These are phyloP conservation scores for Dorcoceras hygrometricum DNA, from an alignment of 257 asterid species.

Conservation along the genomic window DNA sequence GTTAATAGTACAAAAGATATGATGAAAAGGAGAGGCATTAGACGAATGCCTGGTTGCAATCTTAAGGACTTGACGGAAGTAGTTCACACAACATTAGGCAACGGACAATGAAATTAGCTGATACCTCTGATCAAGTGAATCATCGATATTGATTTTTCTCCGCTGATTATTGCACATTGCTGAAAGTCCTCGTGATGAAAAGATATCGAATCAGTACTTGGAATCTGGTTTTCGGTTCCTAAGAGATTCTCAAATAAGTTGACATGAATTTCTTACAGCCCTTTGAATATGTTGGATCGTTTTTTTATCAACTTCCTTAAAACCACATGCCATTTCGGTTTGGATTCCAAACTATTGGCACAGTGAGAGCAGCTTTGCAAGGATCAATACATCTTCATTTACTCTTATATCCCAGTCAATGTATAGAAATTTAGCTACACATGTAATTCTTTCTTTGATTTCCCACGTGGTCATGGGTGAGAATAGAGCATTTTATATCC, in stretches of 20 bases:
- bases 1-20: slow-evolving; percentile 47
- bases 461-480: no score
- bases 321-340: background rate
- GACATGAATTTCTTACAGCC: background rate
- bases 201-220: background rate
- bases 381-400: background rate
- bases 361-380: background rate
- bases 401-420: no score
- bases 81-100: slow-evolving; percentile 33
- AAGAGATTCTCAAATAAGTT: slow-evolving; percentile 10
- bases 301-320: slow-evolving; percentile 1
- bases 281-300: background rate
- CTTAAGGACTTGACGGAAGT: slow-evolving; percentile 60
- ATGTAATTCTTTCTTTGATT: no score
- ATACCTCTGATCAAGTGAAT: background rate
- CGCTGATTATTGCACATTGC: background rate
- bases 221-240: background rate
- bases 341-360: background rate
- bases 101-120: slow-evolving; percentile 4
- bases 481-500: no score
- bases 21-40: slow-evolving; percentile 56
- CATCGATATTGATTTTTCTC: background rate
- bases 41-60: slow-evolving; percentile 40
- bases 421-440: no score
- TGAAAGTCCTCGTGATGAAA: background rate